Evolutionary conservation across 2,329 filamentous ascomycete genomes (phyloP), one percentile per base, ranked within the genome.

Genomic region (Nothopassalora personata): DNA sequence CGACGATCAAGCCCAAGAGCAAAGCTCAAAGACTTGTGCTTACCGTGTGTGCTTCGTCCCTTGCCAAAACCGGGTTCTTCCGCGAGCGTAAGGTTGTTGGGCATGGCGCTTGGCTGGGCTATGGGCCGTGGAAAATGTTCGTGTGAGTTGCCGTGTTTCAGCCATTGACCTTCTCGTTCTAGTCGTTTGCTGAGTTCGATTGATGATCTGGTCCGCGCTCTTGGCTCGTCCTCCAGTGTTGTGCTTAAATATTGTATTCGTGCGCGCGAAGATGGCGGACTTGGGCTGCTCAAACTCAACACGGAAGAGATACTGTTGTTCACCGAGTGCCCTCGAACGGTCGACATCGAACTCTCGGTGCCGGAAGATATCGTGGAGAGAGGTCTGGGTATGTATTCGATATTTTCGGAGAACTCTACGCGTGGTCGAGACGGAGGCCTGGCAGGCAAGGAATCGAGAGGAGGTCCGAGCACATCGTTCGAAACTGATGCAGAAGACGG

Each of bases 361-460:
- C 94, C 91, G 19, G 86, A 92, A 1, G 91, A 96, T 13, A 95
- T 86, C 19, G 92, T 79, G 1, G 92, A 96, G 18, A 95, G 76
- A 0, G 92, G 91, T 10, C 90, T 84, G 5, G 88, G 88, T 66
- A 92, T 92, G 63, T 89, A 91, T 72, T 95, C 90, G 30, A 95
- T 80, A 10, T 85, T 89, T 63, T 95, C 91, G 0, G 89, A 91
- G 70, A 96, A 96, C 0, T 88, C 89, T 49, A 96, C 91, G 11
- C 88, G 81, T 46, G 86, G 82, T 60, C 86, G 83, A 4, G 81
- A 80, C 73, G 70, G 71, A 49, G 73, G 73, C 61, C 72, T 71
- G 58, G 54, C 71, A 58, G 68, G 69, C 63, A 69, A 70, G 56
- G 70, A 67, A 62, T 72, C 69, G 10, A 33, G 31, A 23, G 58